phyloP scores from a whole-genome alignment of 352 stramenopile genomes.

The Hyaloperonospora brassicae region DNA sequence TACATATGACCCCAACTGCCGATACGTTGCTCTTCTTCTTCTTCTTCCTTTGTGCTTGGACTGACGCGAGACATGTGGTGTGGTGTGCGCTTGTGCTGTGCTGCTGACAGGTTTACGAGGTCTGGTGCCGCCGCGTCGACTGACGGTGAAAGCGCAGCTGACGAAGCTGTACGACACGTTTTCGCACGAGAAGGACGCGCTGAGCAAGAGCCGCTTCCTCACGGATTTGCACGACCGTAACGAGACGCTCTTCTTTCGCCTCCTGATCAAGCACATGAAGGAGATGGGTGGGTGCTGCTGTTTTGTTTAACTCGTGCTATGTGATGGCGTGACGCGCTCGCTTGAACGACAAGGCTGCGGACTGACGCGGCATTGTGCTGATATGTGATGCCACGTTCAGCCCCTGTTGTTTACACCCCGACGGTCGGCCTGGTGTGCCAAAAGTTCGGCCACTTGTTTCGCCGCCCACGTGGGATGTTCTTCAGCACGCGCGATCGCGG shows the following conservation, averaged over 20 bases:
- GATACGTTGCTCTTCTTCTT: constrained; percentile 2
- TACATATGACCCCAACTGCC: neutral
- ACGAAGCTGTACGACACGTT: constrained; percentile 71
- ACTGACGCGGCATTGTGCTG: constrained; percentile 22
- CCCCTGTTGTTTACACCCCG: constrained; percentile 95
- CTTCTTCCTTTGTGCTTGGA: neutral
- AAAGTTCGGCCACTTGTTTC: constrained; percentile 89
- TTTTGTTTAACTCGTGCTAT: neutral
- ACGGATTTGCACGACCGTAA: constrained; percentile 93
- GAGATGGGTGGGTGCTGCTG: constrained; percentile 76
- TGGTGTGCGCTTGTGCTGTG: constrained; percentile 2
- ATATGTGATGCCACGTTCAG: constrained; percentile 23
- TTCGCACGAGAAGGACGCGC: constrained; percentile 56
- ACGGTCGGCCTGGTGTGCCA: constrained; percentile 92
- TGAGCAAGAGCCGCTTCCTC: constrained; percentile 92
- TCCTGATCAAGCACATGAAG: constrained; percentile 87
- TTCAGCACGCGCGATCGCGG: constrained; percentile 89
- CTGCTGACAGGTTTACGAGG: constrained; percentile 53
- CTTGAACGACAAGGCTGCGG: neutral
- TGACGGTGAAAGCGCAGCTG: constrained; percentile 66
- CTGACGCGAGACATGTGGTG: neutral
- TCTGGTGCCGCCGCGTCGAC: constrained; percentile 65
- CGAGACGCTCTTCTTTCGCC: constrained; percentile 92
- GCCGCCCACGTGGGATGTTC: constrained; percentile 90
- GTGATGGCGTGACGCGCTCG: neutral